A percentile compares a stretch with the other conserved stretches of the same genome.
Conservation (phyloP, 2,329 filamentous ascomycete genomes). For the Penicillium occitanis region DNA sequence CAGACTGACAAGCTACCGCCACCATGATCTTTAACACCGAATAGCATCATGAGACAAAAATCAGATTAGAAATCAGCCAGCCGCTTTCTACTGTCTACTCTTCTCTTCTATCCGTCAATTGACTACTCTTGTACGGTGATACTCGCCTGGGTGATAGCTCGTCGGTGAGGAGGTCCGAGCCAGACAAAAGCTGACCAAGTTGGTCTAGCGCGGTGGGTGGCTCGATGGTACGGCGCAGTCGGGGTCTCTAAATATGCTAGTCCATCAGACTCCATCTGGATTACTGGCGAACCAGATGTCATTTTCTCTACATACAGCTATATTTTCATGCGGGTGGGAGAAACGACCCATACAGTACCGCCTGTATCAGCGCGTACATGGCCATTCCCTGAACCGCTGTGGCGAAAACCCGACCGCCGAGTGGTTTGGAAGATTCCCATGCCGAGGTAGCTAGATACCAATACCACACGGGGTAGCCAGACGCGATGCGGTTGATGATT, state of each 20-base stretch:
- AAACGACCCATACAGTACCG: constrained; percentile 81
- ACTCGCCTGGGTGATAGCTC: background rate
- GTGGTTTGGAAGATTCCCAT: constrained; percentile 24
- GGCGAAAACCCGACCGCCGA: constrained; percentile 25
- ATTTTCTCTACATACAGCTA: background rate
- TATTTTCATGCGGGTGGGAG: constrained; percentile 76
- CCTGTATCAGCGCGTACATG: constrained; percentile 81
- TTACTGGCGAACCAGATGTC: background rate
- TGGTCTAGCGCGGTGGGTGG: constrained; percentile 10
- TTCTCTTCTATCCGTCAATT: background rate
- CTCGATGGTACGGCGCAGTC: constrained; percentile 5
- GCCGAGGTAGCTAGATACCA: constrained; percentile 65
- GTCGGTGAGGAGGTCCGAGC: constrained; percentile 14
- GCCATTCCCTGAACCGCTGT: constrained; percentile 66
- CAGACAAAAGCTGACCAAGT: constrained; percentile 15
- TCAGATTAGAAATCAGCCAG: constrained; percentile 1
- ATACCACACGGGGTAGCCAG: constrained; percentile 87
- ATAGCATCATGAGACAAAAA: background rate
- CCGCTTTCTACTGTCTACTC: background rate
- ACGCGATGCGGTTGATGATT: constrained; percentile 85
- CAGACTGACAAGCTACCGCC: background rate
- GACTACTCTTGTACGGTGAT: background rate
- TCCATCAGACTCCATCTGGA: background rate
- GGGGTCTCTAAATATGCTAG: constrained; percentile 6
- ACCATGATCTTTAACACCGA: background rate